A percentile compares a stretch with the other conserved stretches of the same genome.
Evolutionary conservation across 495 filamentous ascomycete genomes (phyloP).

Genomic region (Sabuloglossum arenarium): DNA sequence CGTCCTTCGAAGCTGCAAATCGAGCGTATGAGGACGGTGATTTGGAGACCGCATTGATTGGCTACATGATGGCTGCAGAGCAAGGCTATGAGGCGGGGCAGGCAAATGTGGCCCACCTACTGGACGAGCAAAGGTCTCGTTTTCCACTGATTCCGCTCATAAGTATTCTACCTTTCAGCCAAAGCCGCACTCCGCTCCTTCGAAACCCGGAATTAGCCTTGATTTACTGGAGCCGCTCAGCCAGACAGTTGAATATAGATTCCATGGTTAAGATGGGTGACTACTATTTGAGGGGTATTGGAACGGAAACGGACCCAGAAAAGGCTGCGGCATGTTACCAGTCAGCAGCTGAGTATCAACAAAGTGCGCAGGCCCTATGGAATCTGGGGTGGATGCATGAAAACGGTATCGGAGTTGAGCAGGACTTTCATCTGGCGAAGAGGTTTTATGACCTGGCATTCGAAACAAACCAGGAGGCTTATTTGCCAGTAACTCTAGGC

Average conservation of each 20-base stretch:
- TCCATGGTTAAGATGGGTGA: constrained; percentile 96
- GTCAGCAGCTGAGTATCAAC: constrained; percentile 62
- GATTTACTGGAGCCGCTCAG: constrained; percentile 90
- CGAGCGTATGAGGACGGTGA: constrained; percentile 68
- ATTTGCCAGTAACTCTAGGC: constrained; percentile 80
- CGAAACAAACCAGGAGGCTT: constrained; percentile 79
- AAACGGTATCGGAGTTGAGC: constrained; percentile 78
- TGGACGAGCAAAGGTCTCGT: constrained; percentile 60
- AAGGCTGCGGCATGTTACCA: constrained; percentile 89
- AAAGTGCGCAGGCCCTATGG: constrained; percentile 88
- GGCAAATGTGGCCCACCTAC: constrained; percentile 80
- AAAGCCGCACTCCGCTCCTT: constrained; percentile 21
- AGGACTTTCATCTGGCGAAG: constrained; percentile 96
- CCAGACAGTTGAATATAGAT: constrained; percentile 85
- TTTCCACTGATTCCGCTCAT: constrained; percentile 21
- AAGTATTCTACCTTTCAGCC: not conserved
- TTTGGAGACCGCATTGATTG: constrained; percentile 61
- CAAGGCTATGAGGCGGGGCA: constrained; percentile 89
- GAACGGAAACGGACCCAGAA: constrained; percentile 49
- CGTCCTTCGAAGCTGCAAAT: constrained; percentile 73
- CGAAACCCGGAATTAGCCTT: constrained; percentile 59
- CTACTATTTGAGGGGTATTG: constrained; percentile 72
- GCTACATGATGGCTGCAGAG: constrained; percentile 82
- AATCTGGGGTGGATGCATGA: constrained; percentile 99
- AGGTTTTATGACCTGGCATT: constrained; percentile 84